phyloP scores from a whole-genome alignment of 805 yeast genomes.

The Metschnikowia borealis region DNA sequence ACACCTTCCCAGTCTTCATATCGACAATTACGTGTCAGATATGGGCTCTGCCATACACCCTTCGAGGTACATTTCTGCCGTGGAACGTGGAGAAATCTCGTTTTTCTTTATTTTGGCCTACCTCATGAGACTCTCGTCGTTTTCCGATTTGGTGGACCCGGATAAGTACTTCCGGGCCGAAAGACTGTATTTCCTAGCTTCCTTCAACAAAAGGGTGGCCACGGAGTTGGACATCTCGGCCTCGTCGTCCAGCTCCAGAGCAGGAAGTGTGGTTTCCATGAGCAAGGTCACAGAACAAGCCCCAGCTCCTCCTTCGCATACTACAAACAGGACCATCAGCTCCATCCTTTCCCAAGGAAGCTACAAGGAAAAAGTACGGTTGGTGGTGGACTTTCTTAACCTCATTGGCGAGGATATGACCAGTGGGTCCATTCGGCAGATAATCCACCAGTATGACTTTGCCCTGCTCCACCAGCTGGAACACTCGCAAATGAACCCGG shows the following conservation, averaged over 20 bases:
- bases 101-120: constrained; percentile 13
- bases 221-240: constrained; percentile 16
- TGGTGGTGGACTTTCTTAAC: constrained; percentile 14
- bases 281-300: constrained; percentile 2
- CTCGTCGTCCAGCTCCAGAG: constrained; percentile 15
- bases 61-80: constrained; percentile 5
- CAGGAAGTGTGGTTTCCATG: constrained; percentile 15
- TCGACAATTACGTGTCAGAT: constrained; percentile 9
- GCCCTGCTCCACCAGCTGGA: constrained; percentile 3
- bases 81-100: constrained; percentile 16
- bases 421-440: constrained; percentile 9
- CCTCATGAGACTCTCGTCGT: constrained; percentile 8
- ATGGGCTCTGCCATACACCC: neutral
- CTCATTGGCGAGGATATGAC: constrained; percentile 2
- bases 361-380: constrained; percentile 16
- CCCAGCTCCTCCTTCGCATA: neutral
- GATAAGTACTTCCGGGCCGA: constrained; percentile 8
- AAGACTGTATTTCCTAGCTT: constrained; percentile 8
- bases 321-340: constrained; percentile 7
- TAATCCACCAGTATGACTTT: constrained; percentile 9
- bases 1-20: constrained; percentile 14
- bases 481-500: constrained; percentile 1
- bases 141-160: constrained; percentile 9
- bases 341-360: constrained; percentile 15
- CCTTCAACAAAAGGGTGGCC: constrained; percentile 12